These are phyloP conservation scores for Annulohypoxylon bovei DNA, from an alignment of 495 filamentous ascomycete genomes.

Conservation along the genomic window DNA sequence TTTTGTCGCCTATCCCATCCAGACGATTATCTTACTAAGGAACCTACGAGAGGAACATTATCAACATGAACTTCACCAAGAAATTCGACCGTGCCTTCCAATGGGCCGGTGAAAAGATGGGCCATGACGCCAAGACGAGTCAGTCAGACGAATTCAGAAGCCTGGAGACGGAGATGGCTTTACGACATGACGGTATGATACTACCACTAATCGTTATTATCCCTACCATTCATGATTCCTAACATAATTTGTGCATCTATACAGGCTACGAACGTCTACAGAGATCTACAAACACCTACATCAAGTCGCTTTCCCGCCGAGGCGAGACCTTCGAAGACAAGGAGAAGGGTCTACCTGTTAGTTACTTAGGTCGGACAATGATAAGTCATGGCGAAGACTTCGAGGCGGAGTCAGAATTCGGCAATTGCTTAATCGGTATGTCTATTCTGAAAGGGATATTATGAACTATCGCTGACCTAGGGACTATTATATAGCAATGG, in stretches of 20 bases:
- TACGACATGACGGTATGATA: constrained; percentile 84
- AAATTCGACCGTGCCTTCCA: constrained; percentile 97
- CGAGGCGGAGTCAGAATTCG: constrained; percentile 90
- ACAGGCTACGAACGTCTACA: constrained; percentile 76
- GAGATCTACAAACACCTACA: constrained; percentile 84
- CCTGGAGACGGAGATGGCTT: constrained; percentile 90
- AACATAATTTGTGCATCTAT: background rate
- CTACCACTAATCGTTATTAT: background rate
- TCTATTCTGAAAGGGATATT: constrained; percentile 10
- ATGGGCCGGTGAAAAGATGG: constrained; percentile 99
- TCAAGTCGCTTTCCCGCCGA: constrained; percentile 90
- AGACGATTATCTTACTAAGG: constrained; percentile 5
- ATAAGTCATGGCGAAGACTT: constrained; percentile 93
- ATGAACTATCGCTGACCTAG: constrained; percentile 1
- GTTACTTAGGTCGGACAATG: constrained; percentile 87
- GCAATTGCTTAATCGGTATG: constrained; percentile 83
- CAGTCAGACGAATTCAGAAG: constrained; percentile 94
- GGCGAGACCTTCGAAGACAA: constrained; percentile 85
- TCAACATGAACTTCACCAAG: constrained; percentile 90
- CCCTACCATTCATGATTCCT: background rate
- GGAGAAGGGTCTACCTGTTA: constrained; percentile 80
- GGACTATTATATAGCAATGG: constrained; percentile 65
- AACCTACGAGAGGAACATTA: constrained; percentile 4
- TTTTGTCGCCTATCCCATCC: background rate
- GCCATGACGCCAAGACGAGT: constrained; percentile 86